Evolutionary conservation across 2,329 filamentous ascomycete genomes (phyloP).

Genomic region (Tolypocladium paradoxum): DNA sequence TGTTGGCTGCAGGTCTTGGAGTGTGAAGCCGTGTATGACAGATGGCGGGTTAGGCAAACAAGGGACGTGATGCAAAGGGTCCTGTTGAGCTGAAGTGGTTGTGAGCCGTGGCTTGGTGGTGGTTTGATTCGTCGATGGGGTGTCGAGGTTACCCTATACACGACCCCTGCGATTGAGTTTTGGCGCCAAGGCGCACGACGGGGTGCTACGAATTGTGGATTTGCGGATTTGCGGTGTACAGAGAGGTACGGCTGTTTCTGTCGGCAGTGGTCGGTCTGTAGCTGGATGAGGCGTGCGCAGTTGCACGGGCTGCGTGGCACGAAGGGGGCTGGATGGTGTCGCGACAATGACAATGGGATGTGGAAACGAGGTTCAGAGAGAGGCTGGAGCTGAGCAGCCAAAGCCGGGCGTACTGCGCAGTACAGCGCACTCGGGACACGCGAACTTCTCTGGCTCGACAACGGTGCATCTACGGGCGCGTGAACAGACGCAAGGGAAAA

Average conservation of each 20-base stretch:
- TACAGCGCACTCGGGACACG: background rate
- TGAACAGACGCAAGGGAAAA: background rate
- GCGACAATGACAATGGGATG: background rate
- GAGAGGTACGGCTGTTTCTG: background rate
- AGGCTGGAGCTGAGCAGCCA: too few relatives aligned
- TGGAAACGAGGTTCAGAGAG: too few relatives aligned
- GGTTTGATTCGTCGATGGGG: background rate
- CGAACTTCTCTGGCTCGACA: background rate
- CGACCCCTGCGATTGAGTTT: background rate
- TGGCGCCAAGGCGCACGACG: background rate
- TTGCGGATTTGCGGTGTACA: background rate
- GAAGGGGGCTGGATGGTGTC: background rate
- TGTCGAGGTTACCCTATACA: background rate
- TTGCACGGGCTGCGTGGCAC: background rate
- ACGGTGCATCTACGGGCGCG: background rate
- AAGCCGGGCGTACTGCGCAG: background rate
- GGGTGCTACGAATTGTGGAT: too few relatives aligned
- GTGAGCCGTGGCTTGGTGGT: too few relatives aligned
- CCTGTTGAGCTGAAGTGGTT: background rate
- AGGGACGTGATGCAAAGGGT: background rate
- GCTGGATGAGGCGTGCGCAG: background rate
- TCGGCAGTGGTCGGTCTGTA: background rate
- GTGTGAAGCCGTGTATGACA: background rate
- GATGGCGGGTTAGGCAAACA: background rate
- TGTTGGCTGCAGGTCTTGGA: background rate